phyloP scores from a whole-genome alignment of 164 flowering plant genomes.

The Sextonia rubra region DNA sequence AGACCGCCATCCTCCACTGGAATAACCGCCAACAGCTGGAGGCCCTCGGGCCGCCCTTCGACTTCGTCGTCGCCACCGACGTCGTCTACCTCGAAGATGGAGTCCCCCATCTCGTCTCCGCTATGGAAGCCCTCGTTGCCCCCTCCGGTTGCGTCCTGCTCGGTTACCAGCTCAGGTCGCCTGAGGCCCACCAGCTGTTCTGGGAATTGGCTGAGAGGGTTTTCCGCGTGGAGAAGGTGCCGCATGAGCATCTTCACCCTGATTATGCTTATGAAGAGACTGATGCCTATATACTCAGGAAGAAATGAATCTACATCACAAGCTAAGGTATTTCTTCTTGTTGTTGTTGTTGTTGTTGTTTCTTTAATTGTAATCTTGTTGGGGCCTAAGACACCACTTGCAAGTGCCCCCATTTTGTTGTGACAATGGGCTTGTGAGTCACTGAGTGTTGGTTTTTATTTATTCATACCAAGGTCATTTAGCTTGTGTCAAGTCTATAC shows the following conservation, averaged over 20 bases:
- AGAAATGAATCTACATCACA: slow-evolving; percentile 27
- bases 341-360: not conserved
- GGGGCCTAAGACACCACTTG: not conserved
- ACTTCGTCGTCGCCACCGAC: slow-evolving; percentile 77
- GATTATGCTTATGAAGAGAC: slow-evolving; percentile 86
- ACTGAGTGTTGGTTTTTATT: no score
- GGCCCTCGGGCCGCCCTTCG: slow-evolving; percentile 62
- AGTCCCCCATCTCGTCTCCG: slow-evolving; percentile 42
- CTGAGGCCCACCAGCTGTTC: slow-evolving; percentile 70
- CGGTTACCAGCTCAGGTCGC: slow-evolving; percentile 82
- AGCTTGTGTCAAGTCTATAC: not conserved
- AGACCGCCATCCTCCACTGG: slow-evolving; percentile 63
- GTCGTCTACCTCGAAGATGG: slow-evolving; percentile 84
- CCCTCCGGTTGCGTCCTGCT: slow-evolving; percentile 64
- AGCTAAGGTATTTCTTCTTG: not conserved
- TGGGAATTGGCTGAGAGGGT: slow-evolving; percentile 64
- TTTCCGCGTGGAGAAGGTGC: slow-evolving; percentile 62
- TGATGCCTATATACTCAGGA: slow-evolving; percentile 65
- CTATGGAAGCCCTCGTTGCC: slow-evolving; percentile 62
- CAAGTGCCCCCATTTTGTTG: not conserved
- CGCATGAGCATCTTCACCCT: slow-evolving; percentile 73
- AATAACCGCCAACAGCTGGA: slow-evolving; percentile 50
- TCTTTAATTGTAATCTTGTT: not conserved
- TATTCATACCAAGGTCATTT: no score
- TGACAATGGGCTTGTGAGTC: no score